phyloP scores from a whole-genome alignment of 2,329 filamentous ascomycete species.

The Pseudopithomyces maydicus region DNA sequence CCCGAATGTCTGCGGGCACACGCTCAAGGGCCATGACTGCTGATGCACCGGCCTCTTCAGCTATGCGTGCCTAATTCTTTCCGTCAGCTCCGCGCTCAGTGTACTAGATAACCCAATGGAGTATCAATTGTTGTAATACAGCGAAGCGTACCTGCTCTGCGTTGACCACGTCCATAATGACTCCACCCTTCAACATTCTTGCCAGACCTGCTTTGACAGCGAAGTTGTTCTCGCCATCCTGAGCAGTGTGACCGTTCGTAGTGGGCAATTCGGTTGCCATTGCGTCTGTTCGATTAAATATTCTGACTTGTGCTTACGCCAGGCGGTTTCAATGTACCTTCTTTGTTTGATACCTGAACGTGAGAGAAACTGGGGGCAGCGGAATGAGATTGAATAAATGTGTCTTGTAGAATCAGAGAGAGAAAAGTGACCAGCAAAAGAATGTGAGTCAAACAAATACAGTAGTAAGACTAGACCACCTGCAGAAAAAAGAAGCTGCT shows the following conservation, averaged over 20 bases:
- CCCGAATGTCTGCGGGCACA: slow-evolving; percentile 93
- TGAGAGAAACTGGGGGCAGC: background rate
- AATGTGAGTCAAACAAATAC: slow-evolving; percentile 6
- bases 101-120: background rate
- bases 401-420: background rate
- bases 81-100: slow-evolving; percentile 15
- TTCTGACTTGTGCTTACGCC: background rate
- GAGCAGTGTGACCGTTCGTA: slow-evolving; percentile 49
- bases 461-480: background rate
- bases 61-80: slow-evolving; percentile 76
- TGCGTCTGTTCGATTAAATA: slow-evolving; percentile 18
- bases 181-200: slow-evolving; percentile 98
- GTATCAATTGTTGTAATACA: background rate
- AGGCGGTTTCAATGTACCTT: background rate
- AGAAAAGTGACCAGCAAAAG: background rate
- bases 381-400: background rate
- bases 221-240: slow-evolving; percentile 65
- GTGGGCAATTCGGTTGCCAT: slow-evolving; percentile 57
- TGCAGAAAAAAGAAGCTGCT: slow-evolving; percentile 8
- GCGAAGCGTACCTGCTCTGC: slow-evolving; percentile 69
- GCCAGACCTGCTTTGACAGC: slow-evolving; percentile 93
- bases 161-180: slow-evolving; percentile 99
- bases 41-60: slow-evolving; percentile 92
- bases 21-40: slow-evolving; percentile 99
- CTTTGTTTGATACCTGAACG: background rate